These are phyloP conservation scores for Croton laevigatus DNA, from an alignment of 441 rosid species.

Conservation along the genomic window DNA sequence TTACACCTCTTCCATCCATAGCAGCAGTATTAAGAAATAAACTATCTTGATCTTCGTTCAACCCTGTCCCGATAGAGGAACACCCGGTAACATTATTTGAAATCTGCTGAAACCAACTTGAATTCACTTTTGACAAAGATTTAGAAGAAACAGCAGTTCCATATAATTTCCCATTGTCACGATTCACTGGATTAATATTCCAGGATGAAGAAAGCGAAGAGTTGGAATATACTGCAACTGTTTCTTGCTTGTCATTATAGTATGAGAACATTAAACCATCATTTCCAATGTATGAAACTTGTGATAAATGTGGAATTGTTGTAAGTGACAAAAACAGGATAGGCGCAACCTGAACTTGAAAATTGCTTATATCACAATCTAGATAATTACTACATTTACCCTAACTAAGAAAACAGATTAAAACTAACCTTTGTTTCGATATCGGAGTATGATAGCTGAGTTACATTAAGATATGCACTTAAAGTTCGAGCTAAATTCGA, in stretches of 20 bases:
- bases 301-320: slow-evolving; percentile 36
- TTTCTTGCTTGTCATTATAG: slow-evolving; percentile 24
- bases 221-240: slow-evolving; percentile 38
- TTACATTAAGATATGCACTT: slow-evolving; percentile 30
- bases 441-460: slow-evolving; percentile 30
- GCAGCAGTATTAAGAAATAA: slow-evolving; percentile 33
- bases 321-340: slow-evolving; percentile 37
- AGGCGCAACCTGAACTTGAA: slow-evolving; percentile 45
- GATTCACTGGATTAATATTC: slow-evolving; percentile 42
- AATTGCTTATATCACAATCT: not conserved
- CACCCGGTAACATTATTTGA: slow-evolving; percentile 26
- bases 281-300: slow-evolving; percentile 39
- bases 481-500: slow-evolving; percentile 32
- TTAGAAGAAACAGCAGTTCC: slow-evolving; percentile 33
- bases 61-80: slow-evolving; percentile 28
- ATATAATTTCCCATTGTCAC: slow-evolving; percentile 32
- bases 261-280: slow-evolving; percentile 45
- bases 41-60: slow-evolving; percentile 26
- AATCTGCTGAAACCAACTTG: slow-evolving; percentile 34
- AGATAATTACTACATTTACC: not conserved
- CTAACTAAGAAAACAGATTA: too few species aligned
- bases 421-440: slow-evolving; percentile 34
- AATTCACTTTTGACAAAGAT: slow-evolving; percentile 21
- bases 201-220: slow-evolving; percentile 35
- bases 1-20: slow-evolving; percentile 40